Evolutionary conservation across 495 filamentous ascomycete species (phyloP), one percentile per base, ranked within the genome.

Genomic region (Aspergillus mulundensis): DNA sequence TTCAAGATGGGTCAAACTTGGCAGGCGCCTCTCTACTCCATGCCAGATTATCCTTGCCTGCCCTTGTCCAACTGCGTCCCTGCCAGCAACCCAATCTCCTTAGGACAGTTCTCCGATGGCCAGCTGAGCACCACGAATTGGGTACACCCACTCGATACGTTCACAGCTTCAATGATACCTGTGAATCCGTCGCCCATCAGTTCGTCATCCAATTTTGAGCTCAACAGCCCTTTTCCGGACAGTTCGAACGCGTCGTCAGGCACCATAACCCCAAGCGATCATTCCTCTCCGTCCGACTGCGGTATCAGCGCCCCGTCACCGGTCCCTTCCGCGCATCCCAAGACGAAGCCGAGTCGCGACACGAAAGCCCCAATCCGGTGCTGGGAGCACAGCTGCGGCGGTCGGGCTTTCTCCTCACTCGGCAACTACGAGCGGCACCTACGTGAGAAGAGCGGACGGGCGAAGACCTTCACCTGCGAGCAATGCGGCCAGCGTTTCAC

Each of bases 341-440:
- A 44, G 14, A 28, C 46, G 1, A 50, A 45, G 21, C 5, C 36
- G 16, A 50, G 23, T 21, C 54, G 47, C 18, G 38, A n/a, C 18
- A 15, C 39, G 0, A 57, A 57, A 36, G 12, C 46, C 6, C 46
- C 54, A 6, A 57, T 57, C 14, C n/a, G 54, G 24, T 57, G 54
- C 28, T 57, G 36, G 24, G 54, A 57, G 23, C 54, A 57, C 54
- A 57, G 54, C 46, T 57, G 54, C 18, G 54, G 54, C 25, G 54
- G 54, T 38, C 54, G 54, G 10, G 46, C 54, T 11, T 57, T 57
- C 19, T 57, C 54, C 12, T 57, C 54, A 0, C 54, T 48, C n/a
- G 54, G 54, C 1, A 57, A 57, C 46, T 57, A 57, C n/a, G 54
- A 57, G 38, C 46, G 54, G n/a, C 54, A 57, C 43, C 54, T 57